Conservation (phyloP, 148 eudicot species). For the Limonium bicolor region DNA sequence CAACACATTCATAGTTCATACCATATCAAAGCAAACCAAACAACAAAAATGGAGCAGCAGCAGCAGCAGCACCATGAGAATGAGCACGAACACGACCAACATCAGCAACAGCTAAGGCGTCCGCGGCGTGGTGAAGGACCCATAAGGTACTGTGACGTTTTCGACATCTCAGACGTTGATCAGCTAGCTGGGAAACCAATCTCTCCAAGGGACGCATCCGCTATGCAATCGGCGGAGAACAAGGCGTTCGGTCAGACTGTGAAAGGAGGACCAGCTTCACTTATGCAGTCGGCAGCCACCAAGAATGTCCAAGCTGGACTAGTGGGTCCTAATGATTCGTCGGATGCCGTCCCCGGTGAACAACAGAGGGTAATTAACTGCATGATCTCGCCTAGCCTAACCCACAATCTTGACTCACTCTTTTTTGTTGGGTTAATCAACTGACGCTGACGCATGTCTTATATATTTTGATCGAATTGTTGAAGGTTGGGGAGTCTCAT, state of each 20-base stretch:
- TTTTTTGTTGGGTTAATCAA: neutral
- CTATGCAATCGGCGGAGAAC: slow-evolving; percentile 49
- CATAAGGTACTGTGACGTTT: slow-evolving; percentile 50
- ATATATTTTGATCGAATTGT: neutral
- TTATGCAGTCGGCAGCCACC: slow-evolving; percentile 49
- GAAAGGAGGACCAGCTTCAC: slow-evolving; percentile 39
- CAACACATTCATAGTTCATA: no score
- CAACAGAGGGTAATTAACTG: neutral
- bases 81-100: no score
- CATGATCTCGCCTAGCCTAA: neutral
- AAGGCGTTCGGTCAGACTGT: slow-evolving; percentile 24
- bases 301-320: slow-evolving; percentile 27
- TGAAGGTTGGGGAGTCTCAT: neutral
- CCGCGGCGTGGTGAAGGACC: no score
- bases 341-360: slow-evolving; percentile 8
- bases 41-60: no score
- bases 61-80: no score
- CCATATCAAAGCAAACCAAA: no score
- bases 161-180: slow-evolving; percentile 24
- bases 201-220: slow-evolving; percentile 38
- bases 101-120: no score
- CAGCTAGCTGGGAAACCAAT: slow-evolving; percentile 30
- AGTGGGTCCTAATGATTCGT: slow-evolving; percentile 10
- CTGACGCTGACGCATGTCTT: neutral
- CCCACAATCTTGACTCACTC: neutral